Base-by-base conservation (phyloP, 2,329 filamentous ascomycete genomes). In the Pseudopithomyces maydicus region DNA sequence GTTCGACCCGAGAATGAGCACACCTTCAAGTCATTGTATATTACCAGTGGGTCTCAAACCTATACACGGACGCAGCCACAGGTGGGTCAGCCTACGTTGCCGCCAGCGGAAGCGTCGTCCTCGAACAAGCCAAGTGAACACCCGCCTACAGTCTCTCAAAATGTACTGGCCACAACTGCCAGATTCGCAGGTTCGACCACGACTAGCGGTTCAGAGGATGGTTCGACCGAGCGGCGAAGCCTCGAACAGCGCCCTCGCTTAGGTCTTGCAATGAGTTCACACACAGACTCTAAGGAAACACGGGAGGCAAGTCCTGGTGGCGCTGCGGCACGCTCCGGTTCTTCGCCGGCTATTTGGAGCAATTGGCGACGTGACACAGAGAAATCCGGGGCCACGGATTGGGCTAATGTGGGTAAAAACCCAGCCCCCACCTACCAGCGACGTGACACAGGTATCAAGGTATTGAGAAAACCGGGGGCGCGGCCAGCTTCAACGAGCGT, bases 1-100 rank as follows among this genome's bases (percentile, higher is more conserved):
- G 92, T 97, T 39, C 87, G 95, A 26, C 95, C 95, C 0, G 95
- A 98, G 74, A 89, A 96, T 67, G 92, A 97, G 55, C 82, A 81
- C 3, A 78, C 87, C 0, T 98, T 96, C 79, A 95, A 90, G 67
- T 85, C 88, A 65, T 82, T 98, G 47, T 86, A 81, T 66, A 92
- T 90, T 1, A 81, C 82, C 41, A 79, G 73, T 61, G 68, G 62
- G 33, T 50, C 58, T 4, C 58, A 44, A 38, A 49, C 48, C 26
- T 19, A 26, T 8, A 26, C 57, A 1, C 48, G 54, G 41, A 32
- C 59, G 36, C 56, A 63, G 20, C 33, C 29, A 11, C 12, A 32
- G 19, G 33, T 38, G 36, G 54, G 39, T n/a, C 44, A 56, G n/a
- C 45, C 57, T 17, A 15, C 47, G 14, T 19, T 44, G 36, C 50